These are phyloP conservation scores for Puccinia polysora DNA, from an alignment of 1,284 basidiomycete species.

Conservation along the genomic window DNA sequence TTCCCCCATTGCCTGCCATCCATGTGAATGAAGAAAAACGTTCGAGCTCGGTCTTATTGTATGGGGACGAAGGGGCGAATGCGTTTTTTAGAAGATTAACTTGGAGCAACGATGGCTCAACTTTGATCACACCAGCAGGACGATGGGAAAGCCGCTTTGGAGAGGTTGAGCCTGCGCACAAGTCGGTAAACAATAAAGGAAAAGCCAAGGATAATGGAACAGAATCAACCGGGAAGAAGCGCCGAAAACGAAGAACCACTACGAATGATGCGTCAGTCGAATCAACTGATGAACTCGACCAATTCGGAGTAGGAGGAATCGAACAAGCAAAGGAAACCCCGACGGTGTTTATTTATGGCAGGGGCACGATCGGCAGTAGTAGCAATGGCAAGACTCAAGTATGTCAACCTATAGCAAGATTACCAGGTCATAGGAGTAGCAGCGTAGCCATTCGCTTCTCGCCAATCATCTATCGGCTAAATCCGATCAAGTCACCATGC, in stretches of 20 bases:
- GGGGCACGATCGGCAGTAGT: conserved; percentile 77
- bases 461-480: conserved; percentile 81
- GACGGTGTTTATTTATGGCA: conserved; percentile 89
- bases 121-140: conserved; percentile 90
- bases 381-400: conserved; percentile 22
- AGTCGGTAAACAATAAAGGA: conserved; percentile 27
- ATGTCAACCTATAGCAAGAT: conserved; percentile 80
- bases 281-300: conserved; percentile 48
- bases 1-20: conserved; percentile 82
- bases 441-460: conserved; percentile 90
- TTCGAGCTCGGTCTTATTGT: conserved; percentile 62
- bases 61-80: conserved; percentile 90
- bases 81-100: conserved; percentile 91
- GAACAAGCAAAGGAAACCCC: conserved; percentile 55
- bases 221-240: conserved; percentile 51
- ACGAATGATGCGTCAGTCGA: conserved; percentile 44
- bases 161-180: neutral
- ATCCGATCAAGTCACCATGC: conserved; percentile 1
- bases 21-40: conserved; percentile 54
- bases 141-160: conserved; percentile 83
- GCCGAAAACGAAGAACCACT: conserved; percentile 47
- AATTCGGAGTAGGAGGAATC: neutral
- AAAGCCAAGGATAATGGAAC: conserved; percentile 45
- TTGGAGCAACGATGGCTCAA: conserved; percentile 88
- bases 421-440: conserved; percentile 93